Conservation (phyloP, 2,329 filamentous ascomycete genomes). For the Arthrobotrys conoides region DNA sequence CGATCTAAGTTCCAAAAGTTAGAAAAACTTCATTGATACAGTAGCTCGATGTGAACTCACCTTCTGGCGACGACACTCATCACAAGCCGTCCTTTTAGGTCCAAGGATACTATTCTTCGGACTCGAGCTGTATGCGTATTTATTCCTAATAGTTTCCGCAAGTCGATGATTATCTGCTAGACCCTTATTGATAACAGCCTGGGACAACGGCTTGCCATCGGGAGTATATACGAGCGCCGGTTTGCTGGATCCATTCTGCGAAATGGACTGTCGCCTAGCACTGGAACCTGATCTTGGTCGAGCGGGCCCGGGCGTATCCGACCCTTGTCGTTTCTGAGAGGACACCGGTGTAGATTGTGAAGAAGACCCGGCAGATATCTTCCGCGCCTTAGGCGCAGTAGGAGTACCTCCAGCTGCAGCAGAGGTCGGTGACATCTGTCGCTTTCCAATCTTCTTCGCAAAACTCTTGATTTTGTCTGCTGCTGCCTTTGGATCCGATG, state of each 20-base stretch:
- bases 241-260: slow-evolving; percentile 46
- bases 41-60: slow-evolving; percentile 6
- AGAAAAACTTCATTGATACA: not conserved
- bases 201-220: slow-evolving; percentile 54
- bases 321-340: slow-evolving; percentile 51
- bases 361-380: slow-evolving; percentile 48
- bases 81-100: slow-evolving; percentile 59
- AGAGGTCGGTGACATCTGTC: slow-evolving; percentile 44
- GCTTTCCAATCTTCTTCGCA: slow-evolving; percentile 55
- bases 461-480: slow-evolving; percentile 58
- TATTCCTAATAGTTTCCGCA: slow-evolving; percentile 53
- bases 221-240: slow-evolving; percentile 45
- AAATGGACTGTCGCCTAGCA: slow-evolving; percentile 40
- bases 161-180: slow-evolving; percentile 51
- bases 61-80: slow-evolving; percentile 61
- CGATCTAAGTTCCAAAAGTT: slow-evolving; percentile 33
- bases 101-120: slow-evolving; percentile 60
- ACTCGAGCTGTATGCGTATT: slow-evolving; percentile 51
- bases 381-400: slow-evolving; percentile 41
- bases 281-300: slow-evolving; percentile 49
- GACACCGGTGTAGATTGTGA: slow-evolving; percentile 48
- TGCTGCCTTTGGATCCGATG: slow-evolving; percentile 51
- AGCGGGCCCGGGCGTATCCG: slow-evolving; percentile 46
- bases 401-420: slow-evolving; percentile 22
- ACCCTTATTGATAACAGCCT: slow-evolving; percentile 58